These are phyloP conservation scores for Halenospora varia DNA, from an alignment of 495 filamentous ascomycete genomes.

Conservation along the genomic window DNA sequence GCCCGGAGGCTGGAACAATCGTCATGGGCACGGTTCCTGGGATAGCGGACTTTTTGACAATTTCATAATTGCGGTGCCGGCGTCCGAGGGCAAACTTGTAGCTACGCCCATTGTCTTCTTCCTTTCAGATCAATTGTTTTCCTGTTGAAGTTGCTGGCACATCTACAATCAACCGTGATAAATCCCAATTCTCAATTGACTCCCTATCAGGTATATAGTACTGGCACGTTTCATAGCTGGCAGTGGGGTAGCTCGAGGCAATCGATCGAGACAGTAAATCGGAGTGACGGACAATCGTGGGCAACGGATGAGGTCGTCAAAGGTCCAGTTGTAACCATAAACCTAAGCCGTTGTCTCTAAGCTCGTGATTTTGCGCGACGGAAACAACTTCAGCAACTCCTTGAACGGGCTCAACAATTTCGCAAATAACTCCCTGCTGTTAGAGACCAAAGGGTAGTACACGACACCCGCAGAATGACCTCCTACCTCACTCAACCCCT, in stretches of 20 bases:
- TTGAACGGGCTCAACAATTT: too few relatives aligned
- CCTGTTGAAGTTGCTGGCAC: neutral
- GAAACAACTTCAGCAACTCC: neutral
- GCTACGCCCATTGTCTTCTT: neutral
- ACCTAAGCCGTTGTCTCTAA: too few relatives aligned
- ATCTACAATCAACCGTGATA: neutral
- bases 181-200: neutral
- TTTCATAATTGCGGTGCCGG: neutral
- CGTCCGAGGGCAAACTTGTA: neutral
- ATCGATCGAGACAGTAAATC: too few relatives aligned
- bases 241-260: too few relatives aligned
- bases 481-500: conserved; percentile 20
- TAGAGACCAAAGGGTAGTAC: neutral
- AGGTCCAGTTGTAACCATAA: too few relatives aligned
- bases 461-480: conserved; percentile 10
- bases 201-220: too few relatives aligned
- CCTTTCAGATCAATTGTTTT: neutral
- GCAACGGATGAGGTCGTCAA: too few relatives aligned
- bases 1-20: conserved; percentile 6
- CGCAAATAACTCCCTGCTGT: too few relatives aligned
- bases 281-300: too few relatives aligned
- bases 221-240: too few relatives aligned
- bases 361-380: neutral
- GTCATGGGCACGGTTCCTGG: conserved; percentile 18
- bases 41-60: conserved; percentile 3